phyloP scores from a whole-genome alignment of 2,329 filamentous ascomycete species.

The Leptosphaerulina australis region DNA sequence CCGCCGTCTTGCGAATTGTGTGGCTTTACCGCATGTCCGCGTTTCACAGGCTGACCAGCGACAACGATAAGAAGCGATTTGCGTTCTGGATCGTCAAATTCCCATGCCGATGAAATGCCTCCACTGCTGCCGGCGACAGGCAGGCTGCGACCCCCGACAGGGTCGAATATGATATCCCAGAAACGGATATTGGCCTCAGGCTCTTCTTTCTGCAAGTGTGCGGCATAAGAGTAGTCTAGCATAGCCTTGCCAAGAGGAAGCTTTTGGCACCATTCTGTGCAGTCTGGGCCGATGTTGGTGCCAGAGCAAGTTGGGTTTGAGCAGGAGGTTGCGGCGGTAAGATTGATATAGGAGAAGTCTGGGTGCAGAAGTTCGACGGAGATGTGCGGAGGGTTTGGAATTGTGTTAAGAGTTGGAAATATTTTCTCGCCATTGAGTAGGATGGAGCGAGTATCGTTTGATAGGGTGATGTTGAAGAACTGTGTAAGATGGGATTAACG shows the following conservation, averaged over 20 bases:
- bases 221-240: conserved; percentile 35
- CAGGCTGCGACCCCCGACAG: conserved; percentile 30
- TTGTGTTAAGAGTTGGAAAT: conserved; percentile 33
- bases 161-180: conserved; percentile 42
- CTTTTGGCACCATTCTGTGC: conserved; percentile 26
- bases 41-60: conserved; percentile 24
- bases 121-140: conserved; percentile 12
- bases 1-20: conserved; percentile 23
- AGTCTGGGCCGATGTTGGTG: conserved; percentile 7
- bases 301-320: conserved; percentile 22
- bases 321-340: conserved; percentile 32
- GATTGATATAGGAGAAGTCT: conserved; percentile 35
- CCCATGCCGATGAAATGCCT: conserved; percentile 13
- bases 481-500: conserved; percentile 12
- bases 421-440: conserved; percentile 37
- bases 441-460: conserved; percentile 34
- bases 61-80: conserved; percentile 37
- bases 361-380: conserved; percentile 24
- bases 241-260: conserved; percentile 19
- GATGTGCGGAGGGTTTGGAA: conserved; percentile 32
- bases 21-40: conserved; percentile 13
- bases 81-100: conserved; percentile 32
- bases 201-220: conserved; percentile 19
- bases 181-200: conserved; percentile 21
- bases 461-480: conserved; percentile 43